Evolutionary conservation across 164 flowering plant genomes (phyloP).

Genomic region (Euptelea pleiosperma): DNA sequence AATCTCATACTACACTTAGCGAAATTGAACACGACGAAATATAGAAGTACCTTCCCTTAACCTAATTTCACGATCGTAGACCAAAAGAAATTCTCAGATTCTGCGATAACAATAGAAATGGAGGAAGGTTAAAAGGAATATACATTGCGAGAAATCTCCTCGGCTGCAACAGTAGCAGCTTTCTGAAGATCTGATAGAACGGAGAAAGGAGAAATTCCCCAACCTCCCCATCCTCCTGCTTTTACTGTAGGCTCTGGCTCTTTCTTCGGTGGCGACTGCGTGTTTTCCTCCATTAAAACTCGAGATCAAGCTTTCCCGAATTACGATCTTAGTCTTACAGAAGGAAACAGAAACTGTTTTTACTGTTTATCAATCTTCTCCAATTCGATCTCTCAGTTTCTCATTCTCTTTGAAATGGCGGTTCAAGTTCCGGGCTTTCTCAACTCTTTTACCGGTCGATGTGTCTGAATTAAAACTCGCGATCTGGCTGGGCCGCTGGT

Average conservation of each 20-base stretch:
- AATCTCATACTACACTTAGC: neutral
- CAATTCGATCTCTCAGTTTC: neutral
- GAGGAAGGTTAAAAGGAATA: neutral
- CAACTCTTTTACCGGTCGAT: too few relatives aligned
- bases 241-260: slow-evolving; percentile 19
- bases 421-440: too few relatives aligned
- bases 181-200: slow-evolving; percentile 88
- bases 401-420: too few relatives aligned
- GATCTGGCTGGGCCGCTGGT: too few relatives aligned
- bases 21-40: neutral
- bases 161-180: slow-evolving; percentile 72
- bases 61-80: slow-evolving; percentile 5
- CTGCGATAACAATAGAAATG: neutral
- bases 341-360: neutral
- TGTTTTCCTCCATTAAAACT: slow-evolving; percentile 27
- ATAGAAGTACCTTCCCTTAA: neutral
- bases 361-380: neutral
- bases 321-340: too few relatives aligned
- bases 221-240: slow-evolving; percentile 88
- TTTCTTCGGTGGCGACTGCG: slow-evolving; percentile 14
- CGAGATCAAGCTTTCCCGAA: slow-evolving; percentile 1
- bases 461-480: too few relatives aligned
- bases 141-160: slow-evolving; percentile 97
- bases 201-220: slow-evolving; percentile 82
- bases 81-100: neutral